Percentiles rank a stretch among this genome's conserved stretches.
Evolutionary conservation across 2,329 filamentous ascomycete genomes (phyloP).

Genomic region (Chaetomiaceae sp.): DNA sequence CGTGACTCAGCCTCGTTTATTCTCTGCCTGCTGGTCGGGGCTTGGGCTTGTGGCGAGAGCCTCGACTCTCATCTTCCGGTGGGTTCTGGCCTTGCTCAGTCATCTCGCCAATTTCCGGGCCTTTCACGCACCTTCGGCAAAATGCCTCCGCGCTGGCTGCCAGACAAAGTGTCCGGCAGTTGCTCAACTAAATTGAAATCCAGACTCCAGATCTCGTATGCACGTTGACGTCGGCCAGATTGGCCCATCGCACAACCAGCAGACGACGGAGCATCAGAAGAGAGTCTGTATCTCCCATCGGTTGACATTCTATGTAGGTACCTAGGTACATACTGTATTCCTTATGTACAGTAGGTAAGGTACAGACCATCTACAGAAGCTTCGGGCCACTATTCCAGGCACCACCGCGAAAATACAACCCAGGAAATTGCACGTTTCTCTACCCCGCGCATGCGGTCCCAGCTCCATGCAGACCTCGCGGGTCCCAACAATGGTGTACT

Average conservation of each 20-base stretch:
- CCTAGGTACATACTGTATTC: too few species aligned
- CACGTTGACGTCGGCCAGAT: conserved; percentile 4
- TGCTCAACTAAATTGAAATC: not conserved
- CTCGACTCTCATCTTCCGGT: not conserved
- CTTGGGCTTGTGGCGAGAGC: too few species aligned
- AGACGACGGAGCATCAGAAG: not conserved
- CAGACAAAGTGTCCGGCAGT: not conserved
- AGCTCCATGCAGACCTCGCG: not conserved
- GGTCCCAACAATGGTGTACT: not conserved
- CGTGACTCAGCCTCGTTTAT: not conserved
- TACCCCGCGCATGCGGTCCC: not conserved
- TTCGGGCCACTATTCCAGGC: too few species aligned
- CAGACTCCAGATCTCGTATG: not conserved
- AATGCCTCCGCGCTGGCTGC: not conserved
- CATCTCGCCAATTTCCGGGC: not conserved
- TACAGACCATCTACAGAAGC: too few species aligned
- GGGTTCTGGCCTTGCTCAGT: not conserved
- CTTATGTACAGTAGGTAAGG: too few species aligned
- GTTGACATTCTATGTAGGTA: too few species aligned
- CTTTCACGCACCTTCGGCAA: not conserved
- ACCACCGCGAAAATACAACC: too few species aligned
- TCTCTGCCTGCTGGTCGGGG: not conserved
- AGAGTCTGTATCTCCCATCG: too few species aligned
- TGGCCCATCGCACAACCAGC: not conserved
- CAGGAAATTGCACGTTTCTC: too few species aligned